Evolutionary conservation across 2,329 filamentous ascomycete genomes (phyloP), one percentile per base, ranked within the genome.

Genomic region (Clonostachys sp.): DNA sequence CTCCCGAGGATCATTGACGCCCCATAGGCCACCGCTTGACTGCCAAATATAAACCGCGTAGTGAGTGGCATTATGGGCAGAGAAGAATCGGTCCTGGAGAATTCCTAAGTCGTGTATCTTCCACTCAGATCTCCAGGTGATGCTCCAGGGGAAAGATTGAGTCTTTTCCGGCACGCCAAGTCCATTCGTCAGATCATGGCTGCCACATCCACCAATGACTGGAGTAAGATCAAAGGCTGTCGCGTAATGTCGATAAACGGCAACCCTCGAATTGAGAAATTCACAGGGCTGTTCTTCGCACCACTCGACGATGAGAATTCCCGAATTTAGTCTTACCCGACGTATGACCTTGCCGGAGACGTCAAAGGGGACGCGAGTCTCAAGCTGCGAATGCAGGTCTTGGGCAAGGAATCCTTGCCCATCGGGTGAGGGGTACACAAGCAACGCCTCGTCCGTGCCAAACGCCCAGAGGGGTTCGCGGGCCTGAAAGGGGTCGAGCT

Each of bases 1-100:
- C 57, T 85, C 81, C 14, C 80, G 71, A 0, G 79, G 79, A 12
- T 75, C 72, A 54, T 80, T 75, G 45, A 81, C 75, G 35, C 73
- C 73, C 66, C 76, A 80, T 36, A 75, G 66, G 41, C 74, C 75
- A 42, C 74, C 73, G 52, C 77, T 77, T 3, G 77, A 74, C 54
- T 83, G 78, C 80, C 80, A 84, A 30, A 78, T 68, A 60, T 84
- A 85, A 13, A 83, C 66, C 38, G 72, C 78, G 61, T 84, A 85
- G 57, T 85, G 80, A 1, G 70, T 78, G 13, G 68, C 57, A 43
- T 70, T 83, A 57, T 86, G 82, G 2, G 76, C 64, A 10, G 80
- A 84, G 61, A 80, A 82, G 68, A 84, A 83, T n/a, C 80, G 75
- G 57, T 83, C 78, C 38, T 70, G 64, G n/a, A 70, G 65, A 44